These are phyloP conservation scores for Apophysomyces elegans DNA, from an alignment of 371 early-diverging fungal genomes.

Conservation along the genomic window DNA sequence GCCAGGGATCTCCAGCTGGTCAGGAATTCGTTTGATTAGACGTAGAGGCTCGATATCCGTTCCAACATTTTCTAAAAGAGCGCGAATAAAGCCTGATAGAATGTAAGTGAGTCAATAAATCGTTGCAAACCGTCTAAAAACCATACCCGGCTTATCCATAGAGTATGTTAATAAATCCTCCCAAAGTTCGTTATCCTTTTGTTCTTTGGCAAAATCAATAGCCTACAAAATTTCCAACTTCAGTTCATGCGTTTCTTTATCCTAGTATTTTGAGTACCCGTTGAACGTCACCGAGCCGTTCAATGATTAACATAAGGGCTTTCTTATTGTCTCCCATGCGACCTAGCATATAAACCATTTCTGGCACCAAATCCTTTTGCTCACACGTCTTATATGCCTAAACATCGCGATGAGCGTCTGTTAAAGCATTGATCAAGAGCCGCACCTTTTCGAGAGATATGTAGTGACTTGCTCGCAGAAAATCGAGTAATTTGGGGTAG, in stretches of 20 bases:
- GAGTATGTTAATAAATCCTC: constrained; percentile 89
- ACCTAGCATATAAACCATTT: constrained; percentile 94
- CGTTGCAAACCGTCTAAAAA: neutral
- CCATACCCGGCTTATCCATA: constrained; percentile 84
- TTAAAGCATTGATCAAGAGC: neutral
- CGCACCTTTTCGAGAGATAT: constrained; percentile 75
- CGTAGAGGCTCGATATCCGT: constrained; percentile 84
- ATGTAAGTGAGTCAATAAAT: constrained; percentile 9
- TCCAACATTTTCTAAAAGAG: constrained; percentile 87
- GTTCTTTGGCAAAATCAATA: constrained; percentile 96
- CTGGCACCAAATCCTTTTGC: constrained; percentile 85
- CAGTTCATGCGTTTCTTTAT: neutral
- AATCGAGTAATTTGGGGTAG: constrained; percentile 75
- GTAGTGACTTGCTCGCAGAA: constrained; percentile 77
- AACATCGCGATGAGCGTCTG: neutral
- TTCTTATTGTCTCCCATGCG: constrained; percentile 96
- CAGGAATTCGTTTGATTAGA: constrained; percentile 81
- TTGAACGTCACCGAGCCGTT: constrained; percentile 86
- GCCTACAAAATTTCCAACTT: constrained; percentile 58
- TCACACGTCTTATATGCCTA: constrained; percentile 88
- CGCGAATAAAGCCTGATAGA: constrained; percentile 80
- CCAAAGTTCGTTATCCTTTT: constrained; percentile 95
- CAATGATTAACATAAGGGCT: constrained; percentile 91
- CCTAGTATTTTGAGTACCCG: constrained; percentile 50
- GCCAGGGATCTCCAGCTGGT: constrained; percentile 79